A percentile compares a stretch with the other conserved stretches of the same genome.
phyloP scores from a whole-genome alignment of 2,329 filamentous ascomycete species.

The Trichoderma oligosporum region DNA sequence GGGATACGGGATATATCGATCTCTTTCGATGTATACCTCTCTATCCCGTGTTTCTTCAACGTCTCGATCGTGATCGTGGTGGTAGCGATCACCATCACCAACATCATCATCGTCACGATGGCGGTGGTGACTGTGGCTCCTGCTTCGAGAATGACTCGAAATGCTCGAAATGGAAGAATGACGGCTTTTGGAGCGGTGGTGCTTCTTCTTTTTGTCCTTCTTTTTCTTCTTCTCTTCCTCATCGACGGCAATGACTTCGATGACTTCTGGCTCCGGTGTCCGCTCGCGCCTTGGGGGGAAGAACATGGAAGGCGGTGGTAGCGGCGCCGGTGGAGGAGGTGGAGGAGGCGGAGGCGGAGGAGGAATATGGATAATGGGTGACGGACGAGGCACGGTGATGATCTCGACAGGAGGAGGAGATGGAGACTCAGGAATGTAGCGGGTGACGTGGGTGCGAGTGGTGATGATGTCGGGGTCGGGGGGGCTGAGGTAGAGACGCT shows the following conservation, averaged over 20 bases:
- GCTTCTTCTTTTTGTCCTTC: conserved; percentile 21
- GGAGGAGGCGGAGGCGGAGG: conserved; percentile 19
- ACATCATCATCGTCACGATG: conserved; percentile 3
- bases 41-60: conserved; percentile 26
- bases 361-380: conserved; percentile 22
- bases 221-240: conserved; percentile 23
- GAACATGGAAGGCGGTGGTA: conserved; percentile 20
- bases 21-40: conserved; percentile 52
- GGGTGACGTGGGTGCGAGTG: conserved; percentile 37
- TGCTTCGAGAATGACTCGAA: conserved; percentile 29
- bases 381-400: conserved; percentile 23
- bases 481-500: conserved; percentile 42
- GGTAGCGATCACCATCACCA: background rate
- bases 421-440: conserved; percentile 36
- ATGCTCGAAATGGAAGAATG: conserved; percentile 2
- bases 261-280: conserved; percentile 29
- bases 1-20: conserved; percentile 42
- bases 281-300: conserved; percentile 25
- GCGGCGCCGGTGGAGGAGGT: conserved; percentile 25
- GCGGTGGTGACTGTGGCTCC: conserved; percentile 23
- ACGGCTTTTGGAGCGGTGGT: conserved; percentile 27
- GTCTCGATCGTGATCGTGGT: conserved; percentile 5
- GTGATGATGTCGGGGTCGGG: conserved; percentile 37
- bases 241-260: conserved; percentile 40
- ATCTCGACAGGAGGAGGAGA: conserved; percentile 29